A percentile compares a stretch with the other conserved stretches of the same genome.
Conservation (phyloP, 2,329 filamentous ascomycete species). For the Arthroderma uncinatum region DNA sequence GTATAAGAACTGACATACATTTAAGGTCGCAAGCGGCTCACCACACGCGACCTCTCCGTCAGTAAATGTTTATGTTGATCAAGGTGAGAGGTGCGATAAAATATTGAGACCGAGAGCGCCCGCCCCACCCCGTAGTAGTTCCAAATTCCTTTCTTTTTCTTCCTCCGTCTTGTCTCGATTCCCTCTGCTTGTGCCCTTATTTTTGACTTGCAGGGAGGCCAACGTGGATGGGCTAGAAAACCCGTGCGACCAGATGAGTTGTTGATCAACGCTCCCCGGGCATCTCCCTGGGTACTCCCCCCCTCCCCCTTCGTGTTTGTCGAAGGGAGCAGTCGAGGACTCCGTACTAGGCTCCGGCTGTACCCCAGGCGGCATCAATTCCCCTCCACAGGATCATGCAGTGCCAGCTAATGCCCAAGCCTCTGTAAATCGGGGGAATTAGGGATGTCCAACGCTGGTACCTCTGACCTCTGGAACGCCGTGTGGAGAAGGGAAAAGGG, state of each 20-base stretch:
- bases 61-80: slow-evolving; percentile 3
- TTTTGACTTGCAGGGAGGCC: not conserved
- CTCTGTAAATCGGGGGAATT: not conserved
- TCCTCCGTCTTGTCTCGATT: not conserved
- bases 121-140: not conserved
- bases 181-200: not conserved
- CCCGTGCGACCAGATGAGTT: slow-evolving; percentile 4
- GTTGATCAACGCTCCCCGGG: slow-evolving; percentile 2
- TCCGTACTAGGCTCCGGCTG: not conserved
- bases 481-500: not conserved
- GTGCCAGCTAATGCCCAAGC: slow-evolving; percentile 1
- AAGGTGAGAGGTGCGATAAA: not conserved
- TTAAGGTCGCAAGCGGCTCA: not conserved
- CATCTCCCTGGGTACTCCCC: not conserved
- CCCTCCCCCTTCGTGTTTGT: not conserved
- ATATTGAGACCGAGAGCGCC: not conserved
- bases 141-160: not conserved
- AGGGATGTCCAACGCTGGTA: not conserved
- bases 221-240: slow-evolving; percentile 4
- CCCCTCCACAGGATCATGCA: slow-evolving; percentile 3
- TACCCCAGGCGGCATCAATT: not conserved
- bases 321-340: not conserved
- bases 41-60: slow-evolving; percentile 3
- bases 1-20: not conserved
- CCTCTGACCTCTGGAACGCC: slow-evolving; percentile 1